Percentiles rank a stretch among this genome's conserved stretches.
These are phyloP conservation scores for Aegilops tauschii DNA, from an alignment of 176 grass and related monocot genomes.

Conservation along the genomic window DNA sequence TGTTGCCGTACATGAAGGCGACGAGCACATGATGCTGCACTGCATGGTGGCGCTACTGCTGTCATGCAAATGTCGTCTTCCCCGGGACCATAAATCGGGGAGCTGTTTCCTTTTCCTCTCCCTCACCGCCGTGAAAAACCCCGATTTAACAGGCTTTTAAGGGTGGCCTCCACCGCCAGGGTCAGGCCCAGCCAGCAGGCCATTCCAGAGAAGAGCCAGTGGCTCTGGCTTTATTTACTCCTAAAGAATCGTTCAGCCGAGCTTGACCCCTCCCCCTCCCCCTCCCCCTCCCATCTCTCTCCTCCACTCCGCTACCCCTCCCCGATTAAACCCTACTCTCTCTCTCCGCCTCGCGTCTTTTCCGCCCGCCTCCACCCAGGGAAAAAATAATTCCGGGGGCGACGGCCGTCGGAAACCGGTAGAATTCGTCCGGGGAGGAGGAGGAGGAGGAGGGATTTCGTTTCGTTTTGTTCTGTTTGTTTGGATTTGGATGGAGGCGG, in stretches of 20 bases:
- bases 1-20: too few species aligned
- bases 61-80: neutral
- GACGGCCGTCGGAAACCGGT: neutral
- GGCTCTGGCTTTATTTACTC: conserved; percentile 79
- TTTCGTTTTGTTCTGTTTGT: too few species aligned
- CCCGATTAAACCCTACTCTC: conserved; percentile 58
- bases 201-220: too few species aligned
- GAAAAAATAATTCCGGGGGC: neutral
- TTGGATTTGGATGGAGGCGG: conserved; percentile 29
- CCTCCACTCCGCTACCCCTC: conserved; percentile 41
- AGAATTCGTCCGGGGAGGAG: neutral
- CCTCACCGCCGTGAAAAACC: neutral
- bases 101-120: too few species aligned
- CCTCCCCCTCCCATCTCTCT: conserved; percentile 18
- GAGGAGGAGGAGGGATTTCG: neutral
- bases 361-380: neutral
- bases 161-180: neutral
- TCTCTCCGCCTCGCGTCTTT: conserved; percentile 33
- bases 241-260: conserved; percentile 45
- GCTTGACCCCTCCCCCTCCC: conserved; percentile 39
- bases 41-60: too few species aligned
- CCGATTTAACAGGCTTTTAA: neutral
- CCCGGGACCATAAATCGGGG: neutral
- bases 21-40: too few species aligned
- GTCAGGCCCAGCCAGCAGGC: neutral